Evolutionary conservation across 2,329 filamentous ascomycete species (phyloP).

Genomic region (Meredithiella fracta): DNA sequence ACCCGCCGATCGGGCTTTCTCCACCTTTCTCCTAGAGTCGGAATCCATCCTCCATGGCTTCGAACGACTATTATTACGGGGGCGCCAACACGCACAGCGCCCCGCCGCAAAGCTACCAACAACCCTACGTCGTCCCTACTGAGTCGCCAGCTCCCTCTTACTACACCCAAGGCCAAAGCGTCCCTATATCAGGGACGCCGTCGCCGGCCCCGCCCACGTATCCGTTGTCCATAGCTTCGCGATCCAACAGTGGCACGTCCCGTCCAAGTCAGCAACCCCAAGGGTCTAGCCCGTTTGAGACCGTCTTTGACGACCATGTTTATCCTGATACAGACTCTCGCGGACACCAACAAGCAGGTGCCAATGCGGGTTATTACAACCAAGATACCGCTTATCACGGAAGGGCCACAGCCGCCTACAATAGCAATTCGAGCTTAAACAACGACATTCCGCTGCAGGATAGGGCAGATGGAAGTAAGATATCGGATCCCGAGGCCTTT

Average conservation of each 20-base stretch:
- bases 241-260: constrained; percentile 15
- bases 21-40: background rate
- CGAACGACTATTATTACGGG: constrained; percentile 15
- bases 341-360: constrained; percentile 18
- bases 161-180: constrained; percentile 13
- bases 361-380: constrained; percentile 18
- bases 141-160: constrained; percentile 9
- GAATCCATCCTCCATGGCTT: constrained; percentile 8
- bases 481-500: constrained; percentile 24
- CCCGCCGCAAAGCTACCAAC: constrained; percentile 9
- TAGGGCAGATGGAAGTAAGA: constrained; percentile 19
- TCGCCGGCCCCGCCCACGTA: constrained; percentile 10
- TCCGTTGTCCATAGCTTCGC: constrained; percentile 17
- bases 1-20: background rate
- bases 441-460: constrained; percentile 44
- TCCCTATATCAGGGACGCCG: constrained; percentile 4
- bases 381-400: constrained; percentile 44
- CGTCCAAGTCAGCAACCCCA: constrained; percentile 13
- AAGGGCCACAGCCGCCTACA: constrained; percentile 23
- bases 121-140: constrained; percentile 4
- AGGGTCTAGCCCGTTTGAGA: constrained; percentile 41
- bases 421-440: constrained; percentile 20
- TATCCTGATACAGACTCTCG: constrained; percentile 34
- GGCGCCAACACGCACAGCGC: constrained; percentile 4
- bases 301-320: constrained; percentile 50